These are phyloP conservation scores for Wickerhamiella allomyrinae DNA, from an alignment of 805 yeast species.

Conservation along the genomic window DNA sequence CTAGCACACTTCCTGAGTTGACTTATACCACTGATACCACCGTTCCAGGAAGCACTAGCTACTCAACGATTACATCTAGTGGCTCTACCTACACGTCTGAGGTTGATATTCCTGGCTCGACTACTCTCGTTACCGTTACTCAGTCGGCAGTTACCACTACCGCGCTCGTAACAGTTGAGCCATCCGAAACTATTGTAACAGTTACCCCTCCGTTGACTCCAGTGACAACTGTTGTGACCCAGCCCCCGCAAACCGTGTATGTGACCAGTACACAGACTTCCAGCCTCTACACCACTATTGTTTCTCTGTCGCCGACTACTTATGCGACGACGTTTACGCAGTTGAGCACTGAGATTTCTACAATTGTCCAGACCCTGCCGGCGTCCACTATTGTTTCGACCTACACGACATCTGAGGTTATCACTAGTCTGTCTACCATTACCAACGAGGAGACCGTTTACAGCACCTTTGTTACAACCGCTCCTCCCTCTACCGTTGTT, in stretches of 20 bases:
- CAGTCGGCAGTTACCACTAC: neutral
- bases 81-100: neutral
- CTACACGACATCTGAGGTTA: neutral
- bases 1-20: conserved; percentile 1
- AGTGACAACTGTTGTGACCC: neutral
- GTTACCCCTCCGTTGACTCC: neutral
- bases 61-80: neutral
- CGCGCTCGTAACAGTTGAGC: neutral
- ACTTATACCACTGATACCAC: neutral
- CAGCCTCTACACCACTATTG: neutral
- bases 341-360: neutral
- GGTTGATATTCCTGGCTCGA: neutral
- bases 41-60: neutral
- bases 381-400: neutral
- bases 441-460: neutral
- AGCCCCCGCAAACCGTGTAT: neutral
- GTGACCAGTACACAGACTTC: neutral
- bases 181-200: neutral
- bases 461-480: neutral
- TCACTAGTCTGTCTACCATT: neutral
- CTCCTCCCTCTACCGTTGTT: neutral
- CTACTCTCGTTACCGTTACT: neutral
- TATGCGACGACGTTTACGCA: neutral
- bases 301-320: neutral
- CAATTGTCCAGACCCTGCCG: neutral